A percentile compares a stretch with the other conserved stretches of the same genome.
These are phyloP conservation scores for Sphaerosporella brunnea DNA, from an alignment of 495 filamentous ascomycete species.

Conservation along the genomic window DNA sequence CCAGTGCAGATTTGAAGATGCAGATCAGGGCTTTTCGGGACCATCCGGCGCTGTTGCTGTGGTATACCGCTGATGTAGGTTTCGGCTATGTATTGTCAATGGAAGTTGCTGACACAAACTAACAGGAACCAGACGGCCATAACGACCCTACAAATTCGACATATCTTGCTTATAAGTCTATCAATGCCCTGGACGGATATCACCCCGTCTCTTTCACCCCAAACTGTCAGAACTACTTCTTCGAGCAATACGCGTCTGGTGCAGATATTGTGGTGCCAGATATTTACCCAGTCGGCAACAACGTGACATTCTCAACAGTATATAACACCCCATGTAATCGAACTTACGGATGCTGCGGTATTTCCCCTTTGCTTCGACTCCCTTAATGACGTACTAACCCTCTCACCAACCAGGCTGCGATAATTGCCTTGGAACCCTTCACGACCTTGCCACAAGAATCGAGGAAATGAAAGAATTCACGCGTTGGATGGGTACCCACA, in stretches of 20 bases:
- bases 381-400: not conserved
- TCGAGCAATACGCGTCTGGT: slow-evolving; percentile 32
- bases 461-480: not conserved
- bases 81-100: not conserved
- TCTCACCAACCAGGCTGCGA: too few species aligned
- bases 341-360: slow-evolving; percentile 32
- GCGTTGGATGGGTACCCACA: slow-evolving; percentile 47
- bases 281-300: slow-evolving; percentile 38
- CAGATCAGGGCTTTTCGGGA: slow-evolving; percentile 29
- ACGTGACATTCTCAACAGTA: slow-evolving; percentile 71
- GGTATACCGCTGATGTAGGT: slow-evolving; percentile 38
- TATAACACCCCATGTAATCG: slow-evolving; percentile 43
- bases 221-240: slow-evolving; percentile 39
- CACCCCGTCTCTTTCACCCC: slow-evolving; percentile 35
- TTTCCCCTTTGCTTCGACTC: too few species aligned
- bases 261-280: slow-evolving; percentile 34
- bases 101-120: not conserved
- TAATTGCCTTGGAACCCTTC: slow-evolving; percentile 33
- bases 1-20: slow-evolving; percentile 26
- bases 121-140: slow-evolving; percentile 29
- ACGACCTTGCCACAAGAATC: slow-evolving; percentile 45
- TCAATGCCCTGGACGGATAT: slow-evolving; percentile 34
- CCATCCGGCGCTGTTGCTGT: slow-evolving; percentile 33
- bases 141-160: slow-evolving; percentile 30
- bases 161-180: slow-evolving; percentile 14